Evolutionary conservation across 805 yeast species (phyloP), one percentile per base, ranked within the genome.

Genomic region (Cyberlindnera xylosilytica): DNA sequence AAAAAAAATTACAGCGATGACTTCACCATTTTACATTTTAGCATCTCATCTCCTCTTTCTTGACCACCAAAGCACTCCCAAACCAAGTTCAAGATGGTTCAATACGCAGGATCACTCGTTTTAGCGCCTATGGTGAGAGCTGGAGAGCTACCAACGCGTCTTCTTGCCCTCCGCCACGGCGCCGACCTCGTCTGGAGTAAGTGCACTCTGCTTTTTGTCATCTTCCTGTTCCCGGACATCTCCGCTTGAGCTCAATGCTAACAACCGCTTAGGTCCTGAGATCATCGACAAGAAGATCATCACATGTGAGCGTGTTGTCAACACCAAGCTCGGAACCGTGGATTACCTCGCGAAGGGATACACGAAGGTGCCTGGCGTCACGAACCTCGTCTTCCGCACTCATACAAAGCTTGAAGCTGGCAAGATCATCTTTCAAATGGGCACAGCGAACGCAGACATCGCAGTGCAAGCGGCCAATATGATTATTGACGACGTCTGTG

Each of bases 121-220:
- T 73, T 91, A 30, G 98, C 97, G 1, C 99, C 99, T 0, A 91
- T 91, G 99, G 97, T 91, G 38, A 72, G 99, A 27, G 85, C 91
- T 31, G 96, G 98, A 11, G 99, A 93, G 65, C 75, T 93, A 5
- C 98, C 99, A 6, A 82, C 89, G 8, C 72, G 99, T 42, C 70
- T 91, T 7, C 60, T 90, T 50, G 82, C 97, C 0, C 70, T 93
- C 19, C 76, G 75, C 50, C 73, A 87, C 60, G 97, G 97, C 3
- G 96, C 97, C 0, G 98, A 93, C 62, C 68, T 91, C 36, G 98
- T 93, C 5, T 93, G 99, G 99, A 79, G 83, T 29, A 47, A 17
- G 63, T 51, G 6, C 7, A 20, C 13, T 11, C 20, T 5, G 23
- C 4, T n/a, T n/a, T n/a, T n/a, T n/a, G n/a, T n/a, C n/a, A n/a